Base-by-base conservation (phyloP, 768 basidiomycete species). In the Coprinopsis strossmayeri region DNA sequence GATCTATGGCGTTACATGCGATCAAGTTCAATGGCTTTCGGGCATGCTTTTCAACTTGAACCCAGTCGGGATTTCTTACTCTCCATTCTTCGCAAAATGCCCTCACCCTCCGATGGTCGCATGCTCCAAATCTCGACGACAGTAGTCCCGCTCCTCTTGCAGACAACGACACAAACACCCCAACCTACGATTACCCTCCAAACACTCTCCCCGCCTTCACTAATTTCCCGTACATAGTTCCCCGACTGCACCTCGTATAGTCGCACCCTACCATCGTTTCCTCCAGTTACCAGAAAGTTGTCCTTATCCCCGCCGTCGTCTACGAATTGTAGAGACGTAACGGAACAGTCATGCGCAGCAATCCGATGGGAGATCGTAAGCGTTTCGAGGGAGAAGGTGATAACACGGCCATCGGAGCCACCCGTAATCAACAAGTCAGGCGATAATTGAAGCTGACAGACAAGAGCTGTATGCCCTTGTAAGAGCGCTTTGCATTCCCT, bases 381-480 rank as follows among this genome's bases (percentile, higher is more conserved):
- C 1, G 66, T 63, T 1, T 53, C 52, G 1, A 73, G 58, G 17
- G 67, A 66, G 53, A 73, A 74, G 21, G 69, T 69, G 55, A 76
- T 72, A 5, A 73, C 68, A 1, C 90, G 82, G 2, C 94, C 94
- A 57, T 95, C 92, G 1, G 92, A 90, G 3, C 86, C 87, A 45
- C 89, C 91, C 0, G 91, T 92, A 24, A 83, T 82, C 50, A 93
- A 81, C 38, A 82, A 53, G 1, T 59, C 71, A 23, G 81, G 78
- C 5, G 79, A 80, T 39, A 94, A 77, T 59, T 92, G 90, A 7
- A 97, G 71, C 59, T 93, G 89, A 55, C 91, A 94, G 25, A 97
- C 91, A 46, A 97, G 84, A 1, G 89, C 84, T 0, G 90, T 92
- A 65, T 97, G 94, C 2, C 89, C 92, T 66, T 91, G 87, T 0